Base-by-base conservation (phyloP, 768 basidiomycete genomes). In the Kondoa subrosea region DNA sequence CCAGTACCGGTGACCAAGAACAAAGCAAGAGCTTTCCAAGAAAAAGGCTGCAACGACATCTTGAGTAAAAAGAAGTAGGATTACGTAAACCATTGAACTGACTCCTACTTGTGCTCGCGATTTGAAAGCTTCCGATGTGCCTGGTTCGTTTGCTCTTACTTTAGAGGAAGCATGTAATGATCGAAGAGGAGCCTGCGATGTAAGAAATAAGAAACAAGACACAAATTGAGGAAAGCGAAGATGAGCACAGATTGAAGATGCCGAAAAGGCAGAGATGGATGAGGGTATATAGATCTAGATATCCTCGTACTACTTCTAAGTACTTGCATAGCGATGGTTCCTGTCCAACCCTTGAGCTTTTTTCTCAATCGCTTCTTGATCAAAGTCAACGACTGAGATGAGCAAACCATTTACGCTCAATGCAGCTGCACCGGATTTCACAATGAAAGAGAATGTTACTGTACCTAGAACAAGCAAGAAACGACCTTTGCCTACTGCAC, bases 1-100 rank as follows among this genome's bases (percentile, higher is more conserved):
- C 85, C 91, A 14, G 82, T 78, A 0, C 91, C 91, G 4, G 89
- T 86, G 1, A 82, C 79, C n/a, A 93, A 77, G 76, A 99, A 95
- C 26, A 96, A 74, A 0, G 81, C 85, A 0, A 89, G 92, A 0
- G 91, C 85, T 65, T 80, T 81, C 30, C 90, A 91, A 1, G 90
- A 91, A 76, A 96, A 95, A n/a, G 89, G 88, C 92, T 96, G 72
- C 21, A 56, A 34, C 1, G 25, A 60, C 29, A 31, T 4, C 25
- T 26, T 50, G 12, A 50, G 40, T 21, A 8, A 50, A 60, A 60
- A 27, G 25, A 31, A 60, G 8, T 14, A 21, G 12, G 40, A 50
- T 21, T 8, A 50, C 40, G 40, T 21, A 21, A 14, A 12, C 25
- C 12, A 60, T 25, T 12, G 58, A 60, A 31, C 58, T 12, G 14